Evolutionary conservation across 169 alveolate genomes (phyloP).

Genomic region (Perkinsus olseni): DNA sequence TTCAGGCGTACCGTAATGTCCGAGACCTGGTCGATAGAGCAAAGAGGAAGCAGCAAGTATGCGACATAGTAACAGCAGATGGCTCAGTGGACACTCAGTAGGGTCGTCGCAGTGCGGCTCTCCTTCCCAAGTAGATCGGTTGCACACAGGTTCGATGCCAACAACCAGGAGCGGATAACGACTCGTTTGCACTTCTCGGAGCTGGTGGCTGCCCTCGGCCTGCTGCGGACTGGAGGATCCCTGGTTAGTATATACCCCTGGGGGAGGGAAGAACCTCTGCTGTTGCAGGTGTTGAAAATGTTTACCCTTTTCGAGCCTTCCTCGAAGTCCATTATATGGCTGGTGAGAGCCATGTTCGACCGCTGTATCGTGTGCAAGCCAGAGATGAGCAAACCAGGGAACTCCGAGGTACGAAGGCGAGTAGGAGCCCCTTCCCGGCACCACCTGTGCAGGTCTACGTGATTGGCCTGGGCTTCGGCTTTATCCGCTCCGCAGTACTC

Average conservation of each 20-base stretch:
- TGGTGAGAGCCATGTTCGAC: constrained; percentile 25
- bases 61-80: constrained; percentile 55
- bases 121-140: neutral
- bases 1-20: neutral
- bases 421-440: constrained; percentile 27
- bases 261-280: neutral
- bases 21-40: neutral
- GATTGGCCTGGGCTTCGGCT: constrained; percentile 27
- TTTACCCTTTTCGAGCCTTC: constrained; percentile 25
- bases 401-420: constrained; percentile 9
- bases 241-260: constrained; percentile 3
- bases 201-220: constrained; percentile 40
- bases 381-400: neutral
- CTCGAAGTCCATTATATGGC: constrained; percentile 25
- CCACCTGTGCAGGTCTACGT: constrained; percentile 26
- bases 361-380: constrained; percentile 7
- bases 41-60: constrained; percentile 14
- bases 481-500: constrained; percentile 31
- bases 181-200: constrained; percentile 47
- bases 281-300: constrained; percentile 9
- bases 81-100: constrained; percentile 49
- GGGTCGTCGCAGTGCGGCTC: neutral
- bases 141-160: constrained; percentile 25
- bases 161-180: constrained; percentile 43
- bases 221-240: constrained; percentile 41